Conservation (phyloP, 306 rosid species). For the Sophora flavescens region DNA sequence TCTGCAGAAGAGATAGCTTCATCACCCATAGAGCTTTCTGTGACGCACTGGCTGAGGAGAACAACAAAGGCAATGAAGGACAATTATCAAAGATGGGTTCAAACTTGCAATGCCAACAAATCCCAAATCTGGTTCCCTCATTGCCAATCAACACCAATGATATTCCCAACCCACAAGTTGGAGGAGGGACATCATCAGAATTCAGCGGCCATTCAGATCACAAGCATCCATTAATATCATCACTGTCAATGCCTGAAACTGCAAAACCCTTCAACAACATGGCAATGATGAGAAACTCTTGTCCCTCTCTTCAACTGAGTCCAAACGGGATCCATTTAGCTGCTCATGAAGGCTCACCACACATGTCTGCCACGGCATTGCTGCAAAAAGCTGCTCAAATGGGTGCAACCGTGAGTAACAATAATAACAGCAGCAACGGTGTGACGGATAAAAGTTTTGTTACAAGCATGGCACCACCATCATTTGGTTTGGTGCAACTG, state of each 20-base stretch:
- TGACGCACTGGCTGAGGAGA: conserved; percentile 83
- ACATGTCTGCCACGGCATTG: conserved; percentile 84
- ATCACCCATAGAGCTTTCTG: conserved; percentile 97
- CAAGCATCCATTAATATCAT: conserved; percentile 46
- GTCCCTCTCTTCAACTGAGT: conserved; percentile 51
- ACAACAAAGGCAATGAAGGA: conserved; percentile 59
- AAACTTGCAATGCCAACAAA: conserved; percentile 49
- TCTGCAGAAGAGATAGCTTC: conserved; percentile 86
- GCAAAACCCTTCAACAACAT: conserved; percentile 43
- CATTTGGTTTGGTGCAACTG: conserved; percentile 48
- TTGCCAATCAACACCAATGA: conserved; percentile 42
- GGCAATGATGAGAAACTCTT: conserved; percentile 26
- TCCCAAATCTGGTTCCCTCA: conserved; percentile 59
- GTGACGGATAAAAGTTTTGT: conserved; percentile 17
- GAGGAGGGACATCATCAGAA: conserved; percentile 43
- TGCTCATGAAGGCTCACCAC: conserved; percentile 42
- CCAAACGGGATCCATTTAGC: conserved; percentile 45
- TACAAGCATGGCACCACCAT: conserved; percentile 69
- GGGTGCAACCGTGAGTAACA: conserved; percentile 71
- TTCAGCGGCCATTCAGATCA: conserved; percentile 47
- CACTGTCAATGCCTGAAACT: conserved; percentile 44
- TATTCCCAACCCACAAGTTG: conserved; percentile 43
- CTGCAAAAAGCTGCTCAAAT: conserved; percentile 88
- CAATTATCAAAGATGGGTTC: conserved; percentile 47
- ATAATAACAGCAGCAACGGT: background rate